phyloP scores from a whole-genome alignment of 2,329 filamentous ascomycete species.

The Fusarium drepaniforme region DNA sequence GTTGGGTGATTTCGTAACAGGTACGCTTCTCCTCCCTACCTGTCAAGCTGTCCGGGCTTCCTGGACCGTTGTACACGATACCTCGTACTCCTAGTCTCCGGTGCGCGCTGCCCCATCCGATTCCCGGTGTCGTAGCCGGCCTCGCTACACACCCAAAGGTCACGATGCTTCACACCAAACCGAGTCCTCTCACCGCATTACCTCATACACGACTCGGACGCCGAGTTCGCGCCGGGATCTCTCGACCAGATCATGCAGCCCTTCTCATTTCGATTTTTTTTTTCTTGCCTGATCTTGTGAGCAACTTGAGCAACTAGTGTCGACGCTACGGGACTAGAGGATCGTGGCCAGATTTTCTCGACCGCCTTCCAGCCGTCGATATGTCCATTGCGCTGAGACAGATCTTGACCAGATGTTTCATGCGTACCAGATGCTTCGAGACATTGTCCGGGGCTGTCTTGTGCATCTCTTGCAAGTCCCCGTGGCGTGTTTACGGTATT shows the following conservation, averaged over 20 bases:
- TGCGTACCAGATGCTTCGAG: slow-evolving; percentile 7
- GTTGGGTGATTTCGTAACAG: slow-evolving; percentile 44
- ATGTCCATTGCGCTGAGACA: slow-evolving; percentile 16
- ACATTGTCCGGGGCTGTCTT: neutral
- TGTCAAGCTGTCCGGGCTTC: slow-evolving; percentile 8
- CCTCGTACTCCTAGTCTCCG: slow-evolving; percentile 22
- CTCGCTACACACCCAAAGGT: slow-evolving; percentile 38
- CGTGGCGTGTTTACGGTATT: slow-evolving; percentile 6
- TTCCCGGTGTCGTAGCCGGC: slow-evolving; percentile 43
- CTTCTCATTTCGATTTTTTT: slow-evolving; percentile 35
- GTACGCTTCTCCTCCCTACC: slow-evolving; percentile 34
- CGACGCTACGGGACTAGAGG: slow-evolving; percentile 31
- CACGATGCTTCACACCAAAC: slow-evolving; percentile 45
- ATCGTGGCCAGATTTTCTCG: slow-evolving; percentile 23
- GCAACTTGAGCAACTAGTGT: slow-evolving; percentile 42
- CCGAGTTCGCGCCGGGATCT: slow-evolving; percentile 45
- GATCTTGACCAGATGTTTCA: slow-evolving; percentile 11
- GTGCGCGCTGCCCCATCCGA: slow-evolving; percentile 27
- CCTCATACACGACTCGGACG: slow-evolving; percentile 46
- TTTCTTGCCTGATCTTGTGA: slow-evolving; percentile 39
- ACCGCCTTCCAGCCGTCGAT: slow-evolving; percentile 5
- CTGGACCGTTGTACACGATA: slow-evolving; percentile 31
- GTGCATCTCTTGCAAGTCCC: neutral
- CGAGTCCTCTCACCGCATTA: slow-evolving; percentile 47
- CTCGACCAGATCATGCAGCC: slow-evolving; percentile 42